Evolutionary conservation across 345 rosid species (phyloP), one percentile per base, ranked within the genome.

Genomic region (Xanthoceras sorbifolium): DNA sequence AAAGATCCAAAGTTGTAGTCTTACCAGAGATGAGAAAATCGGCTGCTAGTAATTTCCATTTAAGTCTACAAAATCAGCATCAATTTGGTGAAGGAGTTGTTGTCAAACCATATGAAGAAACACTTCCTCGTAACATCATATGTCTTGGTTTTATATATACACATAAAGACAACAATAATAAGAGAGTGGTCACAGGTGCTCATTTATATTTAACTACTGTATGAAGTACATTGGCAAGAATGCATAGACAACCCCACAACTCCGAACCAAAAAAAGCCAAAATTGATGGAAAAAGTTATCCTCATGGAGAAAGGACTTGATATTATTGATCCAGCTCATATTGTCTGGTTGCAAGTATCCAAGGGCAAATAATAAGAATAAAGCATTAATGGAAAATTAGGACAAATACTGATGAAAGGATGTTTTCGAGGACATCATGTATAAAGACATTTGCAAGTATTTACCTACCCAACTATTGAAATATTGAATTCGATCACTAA

Each of bases 311-410:
- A 46, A 46, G 18, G 71, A 59, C 48, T 64, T 44, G 20, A n/a
- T n/a, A n/a, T n/a, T n/a, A n/a, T n/a, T n/a, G n/a, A n/a, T n/a
- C n/a, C n/a, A n/a, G n/a, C n/a, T n/a, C n/a, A 71, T 64, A 44
- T 25, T 48, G 26, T 80, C 76, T 66, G 81, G 85, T 71, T 59
- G 73, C 46, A 44, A 61, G 80, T 71, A 75, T 76, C 62, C 52
- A 67, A 80, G 69, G 81, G 77, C 84, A 11, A 80, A 75, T 70
- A 69, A 69, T 57, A 70, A 80, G 85, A 73, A 80, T 80, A 54
- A 69, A 48, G 79, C 79, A 80, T 80, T 84, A 62, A 80, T 38
- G 70, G 42, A 60, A 46, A 38, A 44, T 69, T 71, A 3, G 73
- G 69, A 67, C 77, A 73, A 31, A 69, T 29, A 65, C 14, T 54